These are phyloP conservation scores for Kwoniella botswanensis DNA, from an alignment of 768 basidiomycete species.

Conservation along the genomic window DNA sequence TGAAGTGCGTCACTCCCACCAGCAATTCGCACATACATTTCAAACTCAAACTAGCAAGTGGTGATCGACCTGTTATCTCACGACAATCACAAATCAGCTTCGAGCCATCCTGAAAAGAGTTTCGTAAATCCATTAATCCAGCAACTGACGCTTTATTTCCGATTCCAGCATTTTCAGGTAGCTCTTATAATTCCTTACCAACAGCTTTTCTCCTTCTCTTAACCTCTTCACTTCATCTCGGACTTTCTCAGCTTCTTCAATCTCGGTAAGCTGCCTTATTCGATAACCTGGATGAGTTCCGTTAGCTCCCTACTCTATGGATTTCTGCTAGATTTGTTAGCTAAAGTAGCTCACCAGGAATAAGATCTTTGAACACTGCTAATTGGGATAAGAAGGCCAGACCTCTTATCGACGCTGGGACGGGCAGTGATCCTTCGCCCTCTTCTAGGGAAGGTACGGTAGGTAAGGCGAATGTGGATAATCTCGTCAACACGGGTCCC, in stretches of 20 bases:
- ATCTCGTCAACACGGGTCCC: constrained; percentile 84
- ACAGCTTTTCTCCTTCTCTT: constrained; percentile 94
- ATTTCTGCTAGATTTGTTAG: too few relatives aligned
- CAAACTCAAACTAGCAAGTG: constrained; percentile 67
- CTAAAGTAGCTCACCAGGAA: constrained; percentile 63
- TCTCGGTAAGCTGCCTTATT: constrained; percentile 86
- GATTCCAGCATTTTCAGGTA: constrained; percentile 83
- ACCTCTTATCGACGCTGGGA: constrained; percentile 82
- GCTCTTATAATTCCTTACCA: constrained; percentile 83
- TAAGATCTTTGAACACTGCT: constrained; percentile 92
- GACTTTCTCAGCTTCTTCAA: constrained; percentile 90
- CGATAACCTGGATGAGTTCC: constrained; percentile 64
- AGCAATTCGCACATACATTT: constrained; percentile 87
- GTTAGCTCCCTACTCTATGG: too few relatives aligned
- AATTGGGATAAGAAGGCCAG: constrained; percentile 87
- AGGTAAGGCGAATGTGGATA: constrained; percentile 85
- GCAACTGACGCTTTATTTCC: constrained; percentile 76
- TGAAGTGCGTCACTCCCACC: constrained; percentile 88
- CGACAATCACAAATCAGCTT: too few relatives aligned
- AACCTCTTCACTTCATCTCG: constrained; percentile 87
- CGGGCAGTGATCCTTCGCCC: constrained; percentile 62
- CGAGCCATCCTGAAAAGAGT: too few relatives aligned
- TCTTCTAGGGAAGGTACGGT: constrained; percentile 73
- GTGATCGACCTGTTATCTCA: constrained; percentile 43
- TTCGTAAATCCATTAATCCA: too few relatives aligned